Evolutionary conservation across 352 stramenopile genomes (phyloP).

Genomic region (Globisporangium barbulae): DNA sequence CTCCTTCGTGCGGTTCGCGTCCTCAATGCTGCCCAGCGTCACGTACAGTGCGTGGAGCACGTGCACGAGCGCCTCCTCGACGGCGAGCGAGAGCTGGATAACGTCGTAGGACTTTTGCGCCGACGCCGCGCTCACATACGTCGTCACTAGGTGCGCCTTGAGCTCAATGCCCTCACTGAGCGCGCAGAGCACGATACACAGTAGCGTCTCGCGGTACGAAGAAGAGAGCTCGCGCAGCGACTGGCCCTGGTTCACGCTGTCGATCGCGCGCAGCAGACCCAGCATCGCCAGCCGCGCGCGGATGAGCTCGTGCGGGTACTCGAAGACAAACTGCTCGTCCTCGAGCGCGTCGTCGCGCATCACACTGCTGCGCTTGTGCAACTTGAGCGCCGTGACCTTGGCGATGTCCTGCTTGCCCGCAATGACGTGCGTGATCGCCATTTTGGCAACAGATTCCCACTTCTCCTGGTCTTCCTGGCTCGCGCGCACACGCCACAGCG

Average conservation of each 20-base stretch:
- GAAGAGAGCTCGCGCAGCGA: constrained; percentile 45
- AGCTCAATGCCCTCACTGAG: constrained; percentile 52
- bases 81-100: constrained; percentile 42
- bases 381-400: constrained; percentile 39
- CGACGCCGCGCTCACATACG: constrained; percentile 45
- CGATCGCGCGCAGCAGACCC: constrained; percentile 41
- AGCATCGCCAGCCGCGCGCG: constrained; percentile 42
- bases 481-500: constrained; percentile 21
- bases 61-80: constrained; percentile 44
- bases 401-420: constrained; percentile 57
- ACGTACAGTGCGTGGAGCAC: constrained; percentile 36
- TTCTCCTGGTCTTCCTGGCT: constrained; percentile 30
- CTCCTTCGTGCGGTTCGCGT: constrained; percentile 39
- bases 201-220: constrained; percentile 61
- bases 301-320: constrained; percentile 40
- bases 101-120: constrained; percentile 48
- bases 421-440: constrained; percentile 54
- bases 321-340: constrained; percentile 38
- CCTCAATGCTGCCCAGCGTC: constrained; percentile 38
- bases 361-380: constrained; percentile 46
- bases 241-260: constrained; percentile 31
- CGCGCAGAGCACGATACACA: constrained; percentile 49
- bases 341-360: constrained; percentile 32
- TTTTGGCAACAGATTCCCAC: constrained; percentile 51
- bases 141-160: constrained; percentile 49